These are phyloP conservation scores for Ogataea ganodermae DNA, from an alignment of 805 yeast genomes.

Conservation along the genomic window DNA sequence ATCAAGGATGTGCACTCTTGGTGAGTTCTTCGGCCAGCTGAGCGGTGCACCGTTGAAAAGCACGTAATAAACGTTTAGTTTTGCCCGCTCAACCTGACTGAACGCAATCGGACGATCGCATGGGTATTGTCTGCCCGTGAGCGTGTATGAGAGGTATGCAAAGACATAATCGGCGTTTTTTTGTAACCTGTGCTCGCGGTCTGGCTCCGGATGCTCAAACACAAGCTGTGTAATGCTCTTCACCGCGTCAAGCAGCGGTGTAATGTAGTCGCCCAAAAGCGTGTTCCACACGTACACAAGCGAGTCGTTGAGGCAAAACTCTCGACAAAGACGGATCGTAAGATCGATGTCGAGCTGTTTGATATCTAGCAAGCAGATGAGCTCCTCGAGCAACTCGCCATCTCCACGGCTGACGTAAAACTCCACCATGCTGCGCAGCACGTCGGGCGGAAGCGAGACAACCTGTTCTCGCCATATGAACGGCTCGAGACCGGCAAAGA, in stretches of 20 bases:
- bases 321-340: constrained; percentile 62
- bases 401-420: constrained; percentile 43
- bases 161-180: constrained; percentile 41
- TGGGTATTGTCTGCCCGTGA: constrained; percentile 83
- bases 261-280: constrained; percentile 65
- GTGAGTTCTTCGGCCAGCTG: constrained; percentile 45
- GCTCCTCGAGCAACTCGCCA: constrained; percentile 58
- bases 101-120: constrained; percentile 52
- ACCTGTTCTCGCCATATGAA: constrained; percentile 52
- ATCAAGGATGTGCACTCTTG: constrained; percentile 37
- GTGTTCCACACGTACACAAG: constrained; percentile 71
- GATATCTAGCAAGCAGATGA: constrained; percentile 70
- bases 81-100: constrained; percentile 41
- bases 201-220: constrained; percentile 15
- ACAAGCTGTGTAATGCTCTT: constrained; percentile 30
- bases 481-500: constrained; percentile 54
- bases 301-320: constrained; percentile 60
- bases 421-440: constrained; percentile 63
- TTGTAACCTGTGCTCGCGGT: constrained; percentile 2
- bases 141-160: constrained; percentile 64
- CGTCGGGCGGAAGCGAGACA: constrained; percentile 55
- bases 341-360: constrained; percentile 74
- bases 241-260: constrained; percentile 69
- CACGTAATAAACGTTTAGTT: constrained; percentile 52
- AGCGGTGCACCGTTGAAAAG: constrained; percentile 60